Evolutionary conservation across 176 grass and related monocot species (phyloP), one percentile per base, ranked within the genome.

Genomic region (Luzula sylvatica): DNA sequence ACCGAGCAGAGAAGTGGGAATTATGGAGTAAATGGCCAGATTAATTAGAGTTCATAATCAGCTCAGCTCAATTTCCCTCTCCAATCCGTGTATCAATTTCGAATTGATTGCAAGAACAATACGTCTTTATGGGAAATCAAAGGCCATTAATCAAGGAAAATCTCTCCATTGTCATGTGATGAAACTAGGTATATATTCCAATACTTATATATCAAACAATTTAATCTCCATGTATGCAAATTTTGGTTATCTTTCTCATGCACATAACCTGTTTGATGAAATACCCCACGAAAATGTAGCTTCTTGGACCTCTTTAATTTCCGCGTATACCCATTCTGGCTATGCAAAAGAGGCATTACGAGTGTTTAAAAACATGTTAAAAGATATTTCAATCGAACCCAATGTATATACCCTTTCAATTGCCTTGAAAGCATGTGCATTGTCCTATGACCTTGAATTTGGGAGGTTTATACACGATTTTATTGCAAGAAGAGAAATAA

Each of bases 271-370:
- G 55, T 68, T 76, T 7, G 54, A 23, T 23, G 54, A 68, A 76
- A 76, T 69, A 54, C 32, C 65, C 8, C 24, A 61, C 1, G 47
- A n/a, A 55, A 67, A 75, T 58, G 72, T 75, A 52, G 52, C 41
- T 46, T 76, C 65, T 40, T 69, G 65, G 73, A 76, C 73, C 16
- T 19, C 73, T 15, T 42, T 60, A 19, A 69, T 76, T 47, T 62
- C 65, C 3, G 38, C 2, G 15, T 46, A 69, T 32, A 61, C 45
- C 2, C 53, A 23, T 40, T 15, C 29, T 39, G 73, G 65, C 5
- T 44, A 68, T 62, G 52, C 72, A 58, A 54, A 15, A 4, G 11
- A 58, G 52, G 52, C 72, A 22, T 19, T 67, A 3, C 13, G 21
- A 23, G 62, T 42, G 18, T 75, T 75, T 58, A 28, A 6, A 6